A percentile compares a stretch with the other conserved stretches of the same genome.
Evolutionary conservation across 169 alveolate species (phyloP).

Genomic region (Eimeria zaria): DNA sequence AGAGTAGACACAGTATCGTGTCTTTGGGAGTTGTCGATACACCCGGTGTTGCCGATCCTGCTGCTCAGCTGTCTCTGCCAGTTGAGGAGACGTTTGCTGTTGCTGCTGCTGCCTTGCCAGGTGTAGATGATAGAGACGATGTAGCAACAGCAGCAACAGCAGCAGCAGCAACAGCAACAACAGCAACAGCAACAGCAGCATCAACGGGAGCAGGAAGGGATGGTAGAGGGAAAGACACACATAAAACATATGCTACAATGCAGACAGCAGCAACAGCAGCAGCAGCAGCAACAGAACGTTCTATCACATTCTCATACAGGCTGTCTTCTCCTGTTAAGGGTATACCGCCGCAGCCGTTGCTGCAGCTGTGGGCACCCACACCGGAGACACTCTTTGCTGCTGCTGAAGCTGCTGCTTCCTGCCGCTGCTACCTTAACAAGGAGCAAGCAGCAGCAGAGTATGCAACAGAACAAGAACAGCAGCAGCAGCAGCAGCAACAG

Average conservation of each 20-base stretch:
- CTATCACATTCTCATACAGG: background rate
- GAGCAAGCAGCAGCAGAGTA: background rate
- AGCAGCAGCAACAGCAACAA: conserved; percentile 29
- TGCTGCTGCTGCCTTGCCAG: background rate
- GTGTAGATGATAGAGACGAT: background rate
- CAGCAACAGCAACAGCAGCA: conserved; percentile 12
- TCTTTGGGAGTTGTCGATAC: conserved; percentile 46
- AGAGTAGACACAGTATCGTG: conserved; percentile 12
- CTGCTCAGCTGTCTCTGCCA: conserved; percentile 21
- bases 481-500: conserved; percentile 51
- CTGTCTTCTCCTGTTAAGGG: background rate
- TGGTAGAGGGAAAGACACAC: no score
- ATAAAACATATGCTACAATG: no score
- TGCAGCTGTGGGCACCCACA: conserved; percentile 1
- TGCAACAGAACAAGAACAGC: background rate
- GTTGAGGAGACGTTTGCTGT: background rate
- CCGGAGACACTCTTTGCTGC: conserved; percentile 20
- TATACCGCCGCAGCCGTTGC: conserved; percentile 10
- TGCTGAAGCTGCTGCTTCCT: conserved; percentile 37
- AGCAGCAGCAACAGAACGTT: background rate
- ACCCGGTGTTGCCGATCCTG: conserved; percentile 44
- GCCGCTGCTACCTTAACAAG: background rate
- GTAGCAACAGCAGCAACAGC: background rate
- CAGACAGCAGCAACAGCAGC: no score
- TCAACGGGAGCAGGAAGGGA: background rate